phyloP scores from a whole-genome alignment of 2,329 filamentous ascomycete genomes.

The Aspergillus amoenus region DNA sequence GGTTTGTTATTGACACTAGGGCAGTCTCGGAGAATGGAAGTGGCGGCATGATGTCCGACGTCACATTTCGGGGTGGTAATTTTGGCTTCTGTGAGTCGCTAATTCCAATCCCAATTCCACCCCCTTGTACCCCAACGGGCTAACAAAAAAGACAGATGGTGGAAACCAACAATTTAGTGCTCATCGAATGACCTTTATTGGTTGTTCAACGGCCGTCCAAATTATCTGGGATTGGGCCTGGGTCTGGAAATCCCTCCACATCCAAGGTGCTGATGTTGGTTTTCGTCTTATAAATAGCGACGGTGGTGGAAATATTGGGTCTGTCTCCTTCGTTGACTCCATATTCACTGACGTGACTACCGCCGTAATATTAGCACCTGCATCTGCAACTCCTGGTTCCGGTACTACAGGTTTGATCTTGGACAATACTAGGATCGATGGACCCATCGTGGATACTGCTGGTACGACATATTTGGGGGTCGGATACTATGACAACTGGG shows the following conservation, averaged over 20 bases:
- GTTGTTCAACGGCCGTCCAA: constrained; percentile 52
- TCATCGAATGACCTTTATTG: constrained; percentile 52
- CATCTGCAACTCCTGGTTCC: neutral
- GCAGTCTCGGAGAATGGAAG: constrained; percentile 39
- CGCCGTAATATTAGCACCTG: neutral
- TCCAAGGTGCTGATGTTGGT: constrained; percentile 47
- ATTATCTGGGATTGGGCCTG: constrained; percentile 60
- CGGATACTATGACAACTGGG: constrained; percentile 4
- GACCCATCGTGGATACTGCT: constrained; percentile 1
- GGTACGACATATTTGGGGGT: neutral
- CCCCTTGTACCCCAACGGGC: neutral
- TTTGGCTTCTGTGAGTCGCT: constrained; percentile 27
- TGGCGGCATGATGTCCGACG: constrained; percentile 59
- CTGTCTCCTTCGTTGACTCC: constrained; percentile 56
- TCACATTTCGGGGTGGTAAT: constrained; percentile 59
- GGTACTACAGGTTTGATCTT: constrained; percentile 5
- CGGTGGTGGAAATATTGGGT: constrained; percentile 51
- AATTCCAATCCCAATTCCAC: neutral
- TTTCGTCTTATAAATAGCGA: constrained; percentile 35
- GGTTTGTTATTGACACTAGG: neutral
- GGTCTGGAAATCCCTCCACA: constrained; percentile 49
- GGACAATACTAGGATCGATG: constrained; percentile 8
- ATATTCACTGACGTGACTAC: constrained; percentile 1
- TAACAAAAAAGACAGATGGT: constrained; percentile 27
- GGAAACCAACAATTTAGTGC: constrained; percentile 65